Evolutionary conservation across 805 yeast genomes (phyloP).

Genomic region (Yamadazyma akitaensis): DNA sequence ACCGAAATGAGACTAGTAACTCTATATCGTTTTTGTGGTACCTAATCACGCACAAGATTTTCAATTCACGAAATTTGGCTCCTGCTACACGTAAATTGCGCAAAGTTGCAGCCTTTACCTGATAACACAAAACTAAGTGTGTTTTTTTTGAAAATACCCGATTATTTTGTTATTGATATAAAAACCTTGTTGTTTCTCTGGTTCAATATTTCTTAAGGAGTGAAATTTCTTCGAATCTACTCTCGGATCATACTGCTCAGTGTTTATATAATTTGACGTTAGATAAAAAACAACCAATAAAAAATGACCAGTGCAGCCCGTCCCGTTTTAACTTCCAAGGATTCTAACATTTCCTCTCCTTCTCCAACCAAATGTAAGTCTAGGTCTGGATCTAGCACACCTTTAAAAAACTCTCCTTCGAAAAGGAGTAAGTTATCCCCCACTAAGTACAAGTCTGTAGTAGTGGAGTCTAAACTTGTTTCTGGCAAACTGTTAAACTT

Average conservation of each 20-base stretch:
- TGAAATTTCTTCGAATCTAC: background rate
- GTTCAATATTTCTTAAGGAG: background rate
- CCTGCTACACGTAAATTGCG: slow-evolving; percentile 7
- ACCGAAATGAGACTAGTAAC: background rate
- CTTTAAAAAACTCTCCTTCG: slow-evolving; percentile 12
- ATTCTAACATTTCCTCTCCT: slow-evolving; percentile 10
- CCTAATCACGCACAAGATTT: background rate
- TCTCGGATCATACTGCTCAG: background rate
- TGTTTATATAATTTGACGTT: no score
- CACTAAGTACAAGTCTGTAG: background rate
- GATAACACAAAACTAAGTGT: slow-evolving; percentile 2
- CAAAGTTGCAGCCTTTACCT: slow-evolving; percentile 2
- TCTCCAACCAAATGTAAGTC: slow-evolving; percentile 5
- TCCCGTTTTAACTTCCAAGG: slow-evolving; percentile 10
- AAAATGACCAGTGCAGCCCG: slow-evolving; percentile 9
- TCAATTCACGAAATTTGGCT: slow-evolving; percentile 4
- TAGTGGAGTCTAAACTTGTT: background rate
- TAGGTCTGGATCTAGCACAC: slow-evolving; percentile 12
- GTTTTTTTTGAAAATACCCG: slow-evolving; percentile 1
- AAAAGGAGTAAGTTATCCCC: slow-evolving; percentile 12
- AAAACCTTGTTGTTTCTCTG: background rate
- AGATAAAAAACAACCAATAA: no score
- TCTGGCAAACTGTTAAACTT: slow-evolving; percentile 4
- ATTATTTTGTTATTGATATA: slow-evolving; percentile 2
- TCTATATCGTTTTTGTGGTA: background rate